phyloP scores from a whole-genome alignment of 306 rosid genomes.

The Rubus idaeus region DNA sequence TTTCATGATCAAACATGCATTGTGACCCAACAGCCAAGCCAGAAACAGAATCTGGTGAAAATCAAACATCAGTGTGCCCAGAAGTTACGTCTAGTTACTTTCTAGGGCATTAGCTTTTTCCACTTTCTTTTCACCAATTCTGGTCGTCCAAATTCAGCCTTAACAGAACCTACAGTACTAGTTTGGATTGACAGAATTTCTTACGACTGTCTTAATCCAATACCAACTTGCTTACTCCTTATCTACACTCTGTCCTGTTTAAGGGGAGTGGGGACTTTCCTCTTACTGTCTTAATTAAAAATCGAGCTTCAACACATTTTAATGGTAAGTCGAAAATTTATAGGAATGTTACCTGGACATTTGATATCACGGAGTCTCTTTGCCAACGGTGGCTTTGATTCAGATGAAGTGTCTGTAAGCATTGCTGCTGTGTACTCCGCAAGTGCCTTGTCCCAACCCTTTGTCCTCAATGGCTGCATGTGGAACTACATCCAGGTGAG shows the following conservation, averaged over 20 bases:
- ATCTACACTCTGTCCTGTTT: too few species aligned
- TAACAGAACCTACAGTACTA: background rate
- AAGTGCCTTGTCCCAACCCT: slow-evolving; percentile 90
- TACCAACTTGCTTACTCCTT: background rate
- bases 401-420: slow-evolving; percentile 64
- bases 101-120: background rate
- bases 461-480: slow-evolving; percentile 83
- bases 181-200: background rate
- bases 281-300: background rate
- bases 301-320: background rate
- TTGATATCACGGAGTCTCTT: slow-evolving; percentile 73
- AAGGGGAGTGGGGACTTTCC: background rate
- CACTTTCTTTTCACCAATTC: background rate
- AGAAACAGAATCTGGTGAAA: background rate
- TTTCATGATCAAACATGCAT: background rate
- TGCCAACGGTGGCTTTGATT: slow-evolving; percentile 58
- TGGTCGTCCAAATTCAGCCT: background rate
- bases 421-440: slow-evolving; percentile 79
- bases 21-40: background rate
- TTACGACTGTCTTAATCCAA: background rate
- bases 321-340: slow-evolving; percentile 17
- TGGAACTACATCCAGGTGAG: slow-evolving; percentile 32
- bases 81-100: too few species aligned
- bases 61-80: too few species aligned
- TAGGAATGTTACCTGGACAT: slow-evolving; percentile 70